These are phyloP conservation scores for Coemansia biformis DNA, from an alignment of 192 early-diverging fungal genomes.

Conservation along the genomic window DNA sequence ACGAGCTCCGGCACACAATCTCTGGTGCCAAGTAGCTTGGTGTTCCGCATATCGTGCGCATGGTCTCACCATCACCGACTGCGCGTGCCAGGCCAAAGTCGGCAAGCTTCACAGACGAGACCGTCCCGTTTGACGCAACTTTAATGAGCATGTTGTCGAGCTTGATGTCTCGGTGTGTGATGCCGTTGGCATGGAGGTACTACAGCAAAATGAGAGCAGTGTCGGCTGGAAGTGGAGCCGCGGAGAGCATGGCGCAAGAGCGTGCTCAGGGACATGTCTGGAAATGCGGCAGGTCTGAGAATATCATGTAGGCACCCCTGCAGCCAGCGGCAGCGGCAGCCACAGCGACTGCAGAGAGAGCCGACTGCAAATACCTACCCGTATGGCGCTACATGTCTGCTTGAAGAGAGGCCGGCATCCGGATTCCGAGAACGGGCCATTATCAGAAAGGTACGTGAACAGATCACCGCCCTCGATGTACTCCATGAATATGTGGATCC, in stretches of 20 bases:
- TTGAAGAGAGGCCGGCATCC: conserved; percentile 42
- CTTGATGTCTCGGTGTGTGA: conserved; percentile 96
- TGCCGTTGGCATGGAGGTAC: conserved; percentile 76
- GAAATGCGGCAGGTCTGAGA: no score
- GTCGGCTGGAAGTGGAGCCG: neutral
- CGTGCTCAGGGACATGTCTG: no score
- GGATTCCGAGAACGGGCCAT: conserved; percentile 32
- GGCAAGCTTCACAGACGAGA: conserved; percentile 48
- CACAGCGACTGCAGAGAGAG: no score
- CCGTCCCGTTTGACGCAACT: conserved; percentile 4
- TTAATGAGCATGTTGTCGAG: conserved; percentile 65
- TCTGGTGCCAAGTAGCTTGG: conserved; percentile 56
- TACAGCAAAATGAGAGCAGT: conserved; percentile 25
- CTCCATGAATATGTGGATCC: conserved; percentile 51
- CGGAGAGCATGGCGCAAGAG: neutral
- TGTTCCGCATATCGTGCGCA: conserved; percentile 55
- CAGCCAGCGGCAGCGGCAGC: no score
- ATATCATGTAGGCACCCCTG: no score
- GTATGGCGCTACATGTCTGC: conserved; percentile 45
- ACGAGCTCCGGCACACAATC: conserved; percentile 39
- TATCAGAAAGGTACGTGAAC: conserved; percentile 37
- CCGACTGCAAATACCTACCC: no score
- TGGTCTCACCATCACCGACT: conserved; percentile 41
- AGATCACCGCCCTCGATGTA: conserved; percentile 48
- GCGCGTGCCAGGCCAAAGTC: conserved; percentile 64